Base-by-base conservation (phyloP, 805 yeast species). In the Candida silvatica region DNA sequence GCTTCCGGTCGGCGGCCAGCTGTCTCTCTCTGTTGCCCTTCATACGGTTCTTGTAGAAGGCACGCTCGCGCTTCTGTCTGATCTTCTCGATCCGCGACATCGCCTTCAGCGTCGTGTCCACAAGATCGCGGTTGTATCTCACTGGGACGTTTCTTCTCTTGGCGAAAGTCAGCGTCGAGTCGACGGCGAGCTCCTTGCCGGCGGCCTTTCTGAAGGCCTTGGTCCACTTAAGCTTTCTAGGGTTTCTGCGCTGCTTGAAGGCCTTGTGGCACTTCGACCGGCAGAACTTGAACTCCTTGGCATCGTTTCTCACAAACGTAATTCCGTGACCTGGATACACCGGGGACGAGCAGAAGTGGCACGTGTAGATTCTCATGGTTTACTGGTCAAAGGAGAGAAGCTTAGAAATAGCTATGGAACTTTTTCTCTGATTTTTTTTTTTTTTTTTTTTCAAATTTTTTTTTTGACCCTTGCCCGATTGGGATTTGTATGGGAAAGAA, bases 21-120 rank as follows among this genome's bases (percentile, higher is more conserved):
- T 83, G 82, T 60, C 77, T 76, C 48, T 83, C 96, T 64, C 79
- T 83, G 67, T 92, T 92, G 45, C 96, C 97, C 64, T 83, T 85
- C 98, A 92, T 92, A 77, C 98, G 83, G 69, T 88, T 87, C 86
- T 88, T 90, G 71, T 85, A 92, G 87, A 92, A 92, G 12, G 97
- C 97, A 58, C 94, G 75, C 64, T 92, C 98, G 69, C 98, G 81
- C 71, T 80, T 87, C 59, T 74, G 80, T 70, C 98, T 80, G 61
- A 92, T 92, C 66, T 86, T 94, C 61, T 92, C 97, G 43, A 92
- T 81, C 67, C 97, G 79, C 37, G 82, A 71, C 98, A 92, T 92
- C 31, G 95, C 97, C 66, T 74, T 80, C 62, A 92, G 72, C 14
- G 98, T 92, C 33, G 94, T 84, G 38, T 92, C 81, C 27, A 92